Evolutionary conservation across 768 basidiomycete genomes (phyloP).

Genomic region (Coprinopsis sp.): DNA sequence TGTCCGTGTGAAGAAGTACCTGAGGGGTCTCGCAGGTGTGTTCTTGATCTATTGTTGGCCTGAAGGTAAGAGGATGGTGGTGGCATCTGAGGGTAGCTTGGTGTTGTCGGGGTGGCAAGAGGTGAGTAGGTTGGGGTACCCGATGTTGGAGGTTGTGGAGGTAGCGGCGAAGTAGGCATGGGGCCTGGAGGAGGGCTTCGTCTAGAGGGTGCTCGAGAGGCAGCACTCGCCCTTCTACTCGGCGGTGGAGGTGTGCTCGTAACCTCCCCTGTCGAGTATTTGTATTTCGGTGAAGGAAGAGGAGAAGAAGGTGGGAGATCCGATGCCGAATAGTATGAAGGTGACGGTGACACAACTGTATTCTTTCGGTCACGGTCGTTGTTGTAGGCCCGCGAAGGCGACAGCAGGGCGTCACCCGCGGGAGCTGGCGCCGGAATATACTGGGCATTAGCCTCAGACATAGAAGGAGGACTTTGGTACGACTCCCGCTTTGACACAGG

Average conservation of each 20-base stretch:
- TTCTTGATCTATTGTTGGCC: no score
- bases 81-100: no score
- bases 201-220: constrained; percentile 21
- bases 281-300: constrained; percentile 46
- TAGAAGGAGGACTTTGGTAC: constrained; percentile 43
- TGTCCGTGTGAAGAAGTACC: constrained; percentile 6
- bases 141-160: constrained; percentile 20
- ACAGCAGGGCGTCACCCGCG: constrained; percentile 9
- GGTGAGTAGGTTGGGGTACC: no score
- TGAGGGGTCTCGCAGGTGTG: constrained; percentile 7
- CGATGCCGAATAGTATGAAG: constrained; percentile 68
- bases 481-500: constrained; percentile 38
- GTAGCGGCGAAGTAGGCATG: constrained; percentile 23
- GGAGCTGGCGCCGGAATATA: constrained; percentile 24
- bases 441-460: constrained; percentile 28
- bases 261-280: constrained; percentile 41
- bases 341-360: constrained; percentile 32
- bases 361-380: constrained; percentile 17
- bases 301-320: constrained; percentile 64
- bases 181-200: constrained; percentile 18
- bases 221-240: constrained; percentile 34
- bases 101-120: no score
- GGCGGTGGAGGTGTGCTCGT: constrained; percentile 41
- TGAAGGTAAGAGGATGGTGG: constrained; percentile 4
- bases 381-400: constrained; percentile 25